Evolutionary conservation across 805 yeast species (phyloP).

Genomic region (Saccharomycopsis capsularis): DNA sequence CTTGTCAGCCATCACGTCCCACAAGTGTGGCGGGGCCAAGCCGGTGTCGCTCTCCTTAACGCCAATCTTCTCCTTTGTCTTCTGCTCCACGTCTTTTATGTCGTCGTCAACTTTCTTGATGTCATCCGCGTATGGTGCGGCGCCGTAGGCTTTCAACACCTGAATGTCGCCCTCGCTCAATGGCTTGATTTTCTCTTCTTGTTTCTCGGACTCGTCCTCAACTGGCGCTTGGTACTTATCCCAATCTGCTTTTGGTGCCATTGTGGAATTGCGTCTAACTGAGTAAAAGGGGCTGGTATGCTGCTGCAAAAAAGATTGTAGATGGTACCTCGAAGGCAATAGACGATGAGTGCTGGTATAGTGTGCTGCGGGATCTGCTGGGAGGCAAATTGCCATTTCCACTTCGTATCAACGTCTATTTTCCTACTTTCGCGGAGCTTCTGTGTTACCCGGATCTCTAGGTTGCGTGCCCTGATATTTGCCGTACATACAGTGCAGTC

Average conservation of each 20-base stretch:
- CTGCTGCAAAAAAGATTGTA: too few species aligned
- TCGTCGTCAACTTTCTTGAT: slow-evolving; percentile 83
- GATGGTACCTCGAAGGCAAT: too few species aligned
- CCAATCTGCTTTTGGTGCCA: slow-evolving; percentile 99
- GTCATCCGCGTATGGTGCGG: slow-evolving; percentile 86
- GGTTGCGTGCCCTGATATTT: too few species aligned
- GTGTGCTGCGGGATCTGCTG: too few species aligned
- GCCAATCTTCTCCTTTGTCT: slow-evolving; percentile 93
- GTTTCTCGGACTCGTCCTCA: slow-evolving; percentile 49
- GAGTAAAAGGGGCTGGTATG: background rate
- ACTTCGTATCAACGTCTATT: too few species aligned
- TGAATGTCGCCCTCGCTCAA: slow-evolving; percentile 95
- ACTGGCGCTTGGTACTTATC: slow-evolving; percentile 90
- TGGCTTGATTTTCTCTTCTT: slow-evolving; percentile 74
- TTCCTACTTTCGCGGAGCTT: too few species aligned
- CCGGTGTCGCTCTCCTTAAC: slow-evolving; percentile 95
- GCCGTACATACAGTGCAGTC: too few species aligned
- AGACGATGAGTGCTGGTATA: too few species aligned
- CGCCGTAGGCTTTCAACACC: slow-evolving; percentile 93
- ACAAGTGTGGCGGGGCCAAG: slow-evolving; percentile 89
- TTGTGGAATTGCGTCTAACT: slow-evolving; percentile 26
- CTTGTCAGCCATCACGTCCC: slow-evolving; percentile 97
- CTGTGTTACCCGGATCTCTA: too few species aligned
- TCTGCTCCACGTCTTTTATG: slow-evolving; percentile 71
- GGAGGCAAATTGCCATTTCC: too few species aligned